These are phyloP conservation scores for Pseudogymnoascus sp. DNA, from an alignment of 2,329 filamentous ascomycete genomes.

Conservation along the genomic window DNA sequence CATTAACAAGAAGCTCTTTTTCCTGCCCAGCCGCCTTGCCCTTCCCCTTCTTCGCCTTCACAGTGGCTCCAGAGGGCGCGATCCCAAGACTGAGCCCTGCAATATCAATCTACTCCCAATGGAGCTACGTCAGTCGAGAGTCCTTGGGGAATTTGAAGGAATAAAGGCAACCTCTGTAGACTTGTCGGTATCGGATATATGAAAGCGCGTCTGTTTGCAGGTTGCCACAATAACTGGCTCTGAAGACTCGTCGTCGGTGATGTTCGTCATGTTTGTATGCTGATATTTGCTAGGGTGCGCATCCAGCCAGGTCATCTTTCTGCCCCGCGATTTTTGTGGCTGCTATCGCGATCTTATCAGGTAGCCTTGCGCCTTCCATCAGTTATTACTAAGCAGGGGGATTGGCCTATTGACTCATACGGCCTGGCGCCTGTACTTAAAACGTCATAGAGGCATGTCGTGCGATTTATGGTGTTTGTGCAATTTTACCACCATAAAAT, in stretches of 20 bases:
- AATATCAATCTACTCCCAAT: constrained; percentile 67
- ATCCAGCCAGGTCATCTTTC: constrained; percentile 5
- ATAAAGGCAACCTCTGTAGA: background rate
- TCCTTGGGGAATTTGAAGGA: background rate
- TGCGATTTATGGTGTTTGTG: background rate
- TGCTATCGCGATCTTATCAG: constrained; percentile 7
- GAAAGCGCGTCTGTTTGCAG: constrained; percentile 29
- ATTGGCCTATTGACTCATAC: background rate
- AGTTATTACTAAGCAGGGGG: background rate
- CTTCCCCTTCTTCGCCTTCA: constrained; percentile 36
- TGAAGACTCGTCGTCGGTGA: background rate
- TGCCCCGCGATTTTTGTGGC: constrained; percentile 2
- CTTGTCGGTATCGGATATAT: constrained; percentile 26
- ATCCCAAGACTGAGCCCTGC: constrained; percentile 43
- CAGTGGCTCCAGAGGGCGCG: constrained; percentile 24
- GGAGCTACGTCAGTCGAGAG: constrained; percentile 40
- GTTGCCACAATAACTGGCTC: constrained; percentile 22
- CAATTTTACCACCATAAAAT: background rate
- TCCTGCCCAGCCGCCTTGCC: constrained; percentile 42
- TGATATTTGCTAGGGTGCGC: background rate
- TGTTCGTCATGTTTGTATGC: constrained; percentile 1
- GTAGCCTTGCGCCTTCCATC: background rate
- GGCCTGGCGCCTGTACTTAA: background rate
- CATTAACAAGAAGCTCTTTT: constrained; percentile 63
- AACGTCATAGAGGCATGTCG: background rate